These are phyloP conservation scores for Aspergillus ustus DNA, from an alignment of 2,329 filamentous ascomycete genomes.

Conservation along the genomic window DNA sequence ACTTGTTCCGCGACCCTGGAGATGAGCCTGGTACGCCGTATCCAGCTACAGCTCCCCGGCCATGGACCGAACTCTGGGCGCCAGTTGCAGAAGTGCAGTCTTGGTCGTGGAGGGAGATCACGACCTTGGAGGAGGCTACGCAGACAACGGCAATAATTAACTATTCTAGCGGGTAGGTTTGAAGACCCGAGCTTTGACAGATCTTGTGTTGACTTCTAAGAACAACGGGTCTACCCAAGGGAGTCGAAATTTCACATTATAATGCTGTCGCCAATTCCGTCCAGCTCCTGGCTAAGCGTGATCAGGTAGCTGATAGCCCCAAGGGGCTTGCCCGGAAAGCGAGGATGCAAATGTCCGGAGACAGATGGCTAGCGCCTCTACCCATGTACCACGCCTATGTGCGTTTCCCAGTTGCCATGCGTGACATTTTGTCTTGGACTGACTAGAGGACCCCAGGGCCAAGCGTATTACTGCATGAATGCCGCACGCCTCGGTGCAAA, in stretches of 20 bases:
- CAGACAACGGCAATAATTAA: constrained; percentile 14
- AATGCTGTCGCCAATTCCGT: constrained; percentile 13
- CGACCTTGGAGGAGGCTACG: constrained; percentile 2
- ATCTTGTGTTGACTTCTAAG: background rate
- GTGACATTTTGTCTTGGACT: background rate
- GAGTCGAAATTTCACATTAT: constrained; percentile 18
- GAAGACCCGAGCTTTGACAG: background rate
- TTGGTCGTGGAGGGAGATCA: constrained; percentile 15
- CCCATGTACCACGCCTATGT: constrained; percentile 19
- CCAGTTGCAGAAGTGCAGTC: constrained; percentile 1
- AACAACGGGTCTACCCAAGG: constrained; percentile 17
- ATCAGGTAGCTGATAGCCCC: background rate
- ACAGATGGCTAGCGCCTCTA: constrained; percentile 14
- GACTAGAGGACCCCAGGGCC: background rate
- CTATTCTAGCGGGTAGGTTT: constrained; percentile 17
- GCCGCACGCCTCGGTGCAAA: constrained; percentile 6
- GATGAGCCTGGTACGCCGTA: background rate
- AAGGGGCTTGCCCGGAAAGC: constrained; percentile 1
- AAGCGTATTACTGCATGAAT: constrained; percentile 12
- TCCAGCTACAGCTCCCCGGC: background rate
- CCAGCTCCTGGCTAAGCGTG: constrained; percentile 10
- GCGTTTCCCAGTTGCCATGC: background rate
- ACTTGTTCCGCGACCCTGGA: constrained; percentile 11
- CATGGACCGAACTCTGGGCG: constrained; percentile 14
- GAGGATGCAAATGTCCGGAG: constrained; percentile 9